These are phyloP conservation scores for Huntiella moniliformis DNA, from an alignment of 2,329 filamentous ascomycete species.

Conservation along the genomic window DNA sequence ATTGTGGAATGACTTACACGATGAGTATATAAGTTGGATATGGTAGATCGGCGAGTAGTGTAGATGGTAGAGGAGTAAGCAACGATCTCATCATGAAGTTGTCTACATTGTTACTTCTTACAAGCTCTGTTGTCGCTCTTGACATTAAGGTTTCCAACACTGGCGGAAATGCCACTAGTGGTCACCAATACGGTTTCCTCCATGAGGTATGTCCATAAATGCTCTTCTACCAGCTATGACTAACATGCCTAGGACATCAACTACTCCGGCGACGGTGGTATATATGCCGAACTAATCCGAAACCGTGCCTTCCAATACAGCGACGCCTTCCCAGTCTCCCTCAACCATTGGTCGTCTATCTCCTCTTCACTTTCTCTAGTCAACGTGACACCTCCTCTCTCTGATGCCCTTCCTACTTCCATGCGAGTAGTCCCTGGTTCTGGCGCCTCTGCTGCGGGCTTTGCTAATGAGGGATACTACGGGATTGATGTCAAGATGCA, in stretches of 20 bases:
- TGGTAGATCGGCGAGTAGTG: too few species aligned
- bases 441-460: conserved; percentile 21
- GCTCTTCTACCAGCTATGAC: not conserved
- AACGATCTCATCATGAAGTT: conserved; percentile 3
- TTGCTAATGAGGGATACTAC: conserved; percentile 37
- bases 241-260: conserved; percentile 34
- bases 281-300: conserved; percentile 52
- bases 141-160: conserved; percentile 21
- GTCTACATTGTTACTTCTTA: conserved; percentile 1
- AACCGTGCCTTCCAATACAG: conserved; percentile 51
- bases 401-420: conserved; percentile 31
- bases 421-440: conserved; percentile 25
- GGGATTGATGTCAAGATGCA: conserved; percentile 32
- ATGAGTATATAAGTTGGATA: too few species aligned
- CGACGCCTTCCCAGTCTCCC: conserved; percentile 22
- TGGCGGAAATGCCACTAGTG: conserved; percentile 25
- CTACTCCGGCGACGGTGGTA: conserved; percentile 51
- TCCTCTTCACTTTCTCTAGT: conserved; percentile 29
- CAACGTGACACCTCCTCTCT: conserved; percentile 28
- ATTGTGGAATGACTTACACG: too few species aligned
- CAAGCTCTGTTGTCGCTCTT: conserved; percentile 15
- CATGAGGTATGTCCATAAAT: conserved; percentile 21
- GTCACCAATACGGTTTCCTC: conserved; percentile 27
- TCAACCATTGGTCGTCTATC: conserved; percentile 27
- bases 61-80: too few species aligned